Evolutionary conservation across 176 grass and related monocot genomes (phyloP), one percentile per base, ranked within the genome.

Genomic region (Hyparrhenia diplandra): DNA sequence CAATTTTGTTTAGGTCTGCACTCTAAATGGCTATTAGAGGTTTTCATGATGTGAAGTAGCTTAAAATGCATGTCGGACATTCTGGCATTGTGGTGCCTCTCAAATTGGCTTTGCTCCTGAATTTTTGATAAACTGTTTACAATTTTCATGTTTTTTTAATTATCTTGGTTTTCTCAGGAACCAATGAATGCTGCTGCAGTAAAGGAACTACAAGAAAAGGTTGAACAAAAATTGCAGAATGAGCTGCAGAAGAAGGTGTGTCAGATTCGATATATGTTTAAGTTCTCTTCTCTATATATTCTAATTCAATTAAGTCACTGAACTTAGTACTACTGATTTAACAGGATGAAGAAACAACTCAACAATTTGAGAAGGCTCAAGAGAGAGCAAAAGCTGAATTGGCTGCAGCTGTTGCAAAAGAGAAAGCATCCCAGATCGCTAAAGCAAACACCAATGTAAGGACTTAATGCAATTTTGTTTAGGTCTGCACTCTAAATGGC

Each of bases 391-490:
- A 99, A 83, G 90, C 90, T 77, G 87, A 95, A 84, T 82, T 91
- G 73, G 86, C 82, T 70, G 90, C 90, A 46, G 87, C 90, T 89
- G 85, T 99, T 88, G 86, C 88, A 49, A 95, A 83, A 82, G 96
- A 99, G 76, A 99, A 93, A 90, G 93, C 90, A 86, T 86, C 87
- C 61, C 92, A 99, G 74, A 95, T 99, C 75, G 88, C 92, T 80
- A 92, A 99, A 93, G 92, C 96, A 79, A 84, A 99, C 79, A 82
- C 95, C 27, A 99, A 99, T 90, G 96, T 99, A 89, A 55, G 83
- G 35, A 69, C 5, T 80, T 83, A 80, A 64, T 84, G 16, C 21
- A 61, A 71, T 86, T 84, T 78, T 13, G 61, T 73, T 83, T 80
- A 79, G 11, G 62, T 7, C 25, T 60, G 47, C 75, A 13, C 62